Evolutionary conservation across 805 yeast species (phyloP), one percentile per base, ranked within the genome.

Genomic region (Yamadazyma tumulicola): DNA sequence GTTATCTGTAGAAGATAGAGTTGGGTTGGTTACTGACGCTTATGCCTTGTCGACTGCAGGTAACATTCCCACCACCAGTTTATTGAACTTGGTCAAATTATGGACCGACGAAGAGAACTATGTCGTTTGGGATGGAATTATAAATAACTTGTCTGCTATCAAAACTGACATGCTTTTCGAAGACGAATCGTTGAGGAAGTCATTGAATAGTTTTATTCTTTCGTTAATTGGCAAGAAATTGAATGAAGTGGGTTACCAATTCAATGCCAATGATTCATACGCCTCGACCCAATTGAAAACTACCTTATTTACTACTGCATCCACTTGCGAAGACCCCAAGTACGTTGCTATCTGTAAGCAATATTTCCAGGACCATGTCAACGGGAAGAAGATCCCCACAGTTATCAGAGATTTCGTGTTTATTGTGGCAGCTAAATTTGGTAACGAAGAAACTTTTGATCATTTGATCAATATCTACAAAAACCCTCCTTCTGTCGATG

Each of bases 11-110:
- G 85, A 81, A 54, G 94, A 85, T 59, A 77, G 86, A 59, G 77
- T 81, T 37, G 91, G 89, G 27, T 69, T 82, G 47, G 82, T 84
- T 31, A 83, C 89, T n/a, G 94, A 85, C 61, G 85, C 85, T 13
- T 77, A 74, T 34, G 74, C 86, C 6, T 68, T 83, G 46, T 77
- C 91, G 4, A 63, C 79, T 18, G 78, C 91, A 13, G 93, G 93
- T 19, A 72, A 74, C 48, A 75, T 81, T 37, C 65, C 79, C 17
- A 75, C 88, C 21, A 65, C 76, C 4, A 77, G 71, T 47, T 70
- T 81, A 51, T 72, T 82, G 46, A 62, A 67, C 41, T 72, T 82
- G 52, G 70, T 81, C 27, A 68, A 74, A 37, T 65, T 71, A 12
- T 79, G 87, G 85, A 69, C 72, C 26, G 51, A 59, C 13, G 86